Conservation (phyloP, 2,329 filamentous ascomycete genomes). For the Trichoderma oligosporum region DNA sequence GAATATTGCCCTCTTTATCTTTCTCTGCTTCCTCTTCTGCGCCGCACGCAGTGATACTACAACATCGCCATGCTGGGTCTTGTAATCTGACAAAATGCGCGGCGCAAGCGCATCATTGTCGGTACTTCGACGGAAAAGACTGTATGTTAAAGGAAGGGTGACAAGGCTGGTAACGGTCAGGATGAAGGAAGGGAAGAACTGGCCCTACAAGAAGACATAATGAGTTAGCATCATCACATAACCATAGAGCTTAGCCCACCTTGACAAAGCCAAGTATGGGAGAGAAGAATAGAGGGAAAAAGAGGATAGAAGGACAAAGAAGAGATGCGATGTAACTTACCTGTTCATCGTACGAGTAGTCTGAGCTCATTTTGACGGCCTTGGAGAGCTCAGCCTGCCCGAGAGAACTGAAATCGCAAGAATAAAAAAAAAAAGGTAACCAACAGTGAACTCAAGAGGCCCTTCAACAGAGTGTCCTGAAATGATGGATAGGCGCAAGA, state of each 20-base stretch:
- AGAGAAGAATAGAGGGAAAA: neutral
- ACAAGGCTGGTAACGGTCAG: conserved; percentile 83
- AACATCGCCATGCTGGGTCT: conserved; percentile 75
- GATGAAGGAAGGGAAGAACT: conserved; percentile 99
- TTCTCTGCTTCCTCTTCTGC: conserved; percentile 85
- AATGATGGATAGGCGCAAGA: conserved; percentile 16
- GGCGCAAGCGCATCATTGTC: conserved; percentile 76
- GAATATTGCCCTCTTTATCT: conserved; percentile 76
- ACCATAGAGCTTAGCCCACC: neutral
- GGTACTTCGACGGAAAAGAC: conserved; percentile 72
- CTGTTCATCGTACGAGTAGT: conserved; percentile 98
- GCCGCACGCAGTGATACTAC: conserved; percentile 78
- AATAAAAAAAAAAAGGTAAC: conserved; percentile 12
- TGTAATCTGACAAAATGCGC: conserved; percentile 76
- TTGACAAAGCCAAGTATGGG: neutral
- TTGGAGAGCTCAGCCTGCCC: conserved; percentile 36
- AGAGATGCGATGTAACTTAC: conserved; percentile 38
- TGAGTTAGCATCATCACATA: conserved; percentile 13
- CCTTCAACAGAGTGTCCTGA: conserved; percentile 18
- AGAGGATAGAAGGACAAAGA: neutral
- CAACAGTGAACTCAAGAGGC: conserved; percentile 2
- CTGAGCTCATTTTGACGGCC: conserved; percentile 70
- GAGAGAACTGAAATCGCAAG: conserved; percentile 18
- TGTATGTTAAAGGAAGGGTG: conserved; percentile 87
- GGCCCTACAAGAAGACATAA: conserved; percentile 54